Evolutionary conservation across 768 basidiomycete species (phyloP), one percentile per base, ranked within the genome.

Genomic region (Mycena epipterygia): DNA sequence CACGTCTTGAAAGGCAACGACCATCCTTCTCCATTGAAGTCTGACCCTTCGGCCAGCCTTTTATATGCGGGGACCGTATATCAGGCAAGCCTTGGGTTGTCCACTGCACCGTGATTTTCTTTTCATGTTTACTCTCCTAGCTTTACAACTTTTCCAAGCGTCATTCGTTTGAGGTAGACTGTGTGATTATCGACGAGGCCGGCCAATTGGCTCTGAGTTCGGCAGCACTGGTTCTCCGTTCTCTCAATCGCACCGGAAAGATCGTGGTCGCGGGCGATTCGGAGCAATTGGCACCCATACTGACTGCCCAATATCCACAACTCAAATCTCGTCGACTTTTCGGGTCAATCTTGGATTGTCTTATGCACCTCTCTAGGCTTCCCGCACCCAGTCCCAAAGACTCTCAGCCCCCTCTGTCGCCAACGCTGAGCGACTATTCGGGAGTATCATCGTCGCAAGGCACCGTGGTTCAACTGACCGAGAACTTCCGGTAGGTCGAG

Each of bases 201-300:
- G 86, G 87, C 9, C 87, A 89, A 75, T 82, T 89, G 6, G 80
- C 85, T 2, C 74, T 89, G n/a, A 82, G 82, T 41, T 81, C 83
- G 5, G 78, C 86, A 13, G 81, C 87, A 9, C 76, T 89, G 8
- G 87, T 87, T 2, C 75, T 88, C 37, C 81, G 86, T 14, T 81
- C 81, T 21, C 79, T 89, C 11, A 74, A 74, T 17, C 70, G 79
- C 1, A 68, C 70, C 2, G 85, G 85, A 8, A 80, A 84, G 25
- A 81, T 89, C 25, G 80, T 89, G 25, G 78, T 88, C 52, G 86
- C 87, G 25, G 87, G 87, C 14, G 87, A 89, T 72, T 86, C 85
- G 0, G 85, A 88, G 64, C 87, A 88, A 69, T 75, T 89, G 12
- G 87, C 86, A 5, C 87, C 87, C 5, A 88, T 88, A 39, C 72